Evolutionary conservation across 805 yeast species (phyloP).

Genomic region (Wickerhamiella cacticola): DNA sequence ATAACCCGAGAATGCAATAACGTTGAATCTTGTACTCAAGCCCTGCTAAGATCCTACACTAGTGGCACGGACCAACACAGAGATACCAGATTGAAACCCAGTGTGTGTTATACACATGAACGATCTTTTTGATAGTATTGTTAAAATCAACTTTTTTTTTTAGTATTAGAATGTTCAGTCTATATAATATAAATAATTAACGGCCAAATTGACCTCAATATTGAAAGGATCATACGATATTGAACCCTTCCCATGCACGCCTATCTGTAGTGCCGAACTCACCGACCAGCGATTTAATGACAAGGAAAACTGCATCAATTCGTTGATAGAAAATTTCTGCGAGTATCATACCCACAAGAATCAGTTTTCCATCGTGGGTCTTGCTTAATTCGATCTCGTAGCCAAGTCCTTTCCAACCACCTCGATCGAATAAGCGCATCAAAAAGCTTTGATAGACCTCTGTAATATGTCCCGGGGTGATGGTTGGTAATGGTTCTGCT

Average conservation of each 20-base stretch:
- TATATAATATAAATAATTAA: neutral
- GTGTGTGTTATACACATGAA: too few species aligned
- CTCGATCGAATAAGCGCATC: neutral
- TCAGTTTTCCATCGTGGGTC: conserved; percentile 10
- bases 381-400: conserved; percentile 6
- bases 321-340: conserved; percentile 10
- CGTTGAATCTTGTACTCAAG: too few species aligned
- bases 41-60: too few species aligned
- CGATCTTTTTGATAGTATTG: too few species aligned
- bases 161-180: too few species aligned
- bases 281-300: conserved; percentile 10
- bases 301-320: conserved; percentile 7
- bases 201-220: neutral
- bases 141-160: too few species aligned
- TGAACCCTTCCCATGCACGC: conserved; percentile 11
- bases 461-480: conserved; percentile 9
- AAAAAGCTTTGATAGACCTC: conserved; percentile 6
- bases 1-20: too few species aligned
- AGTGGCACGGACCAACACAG: too few species aligned
- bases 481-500: conserved; percentile 7
- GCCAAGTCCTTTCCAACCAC: conserved; percentile 4
- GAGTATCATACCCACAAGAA: conserved; percentile 8
- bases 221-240: neutral
- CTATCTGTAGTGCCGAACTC: conserved; percentile 10
- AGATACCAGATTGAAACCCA: too few species aligned